phyloP scores from a whole-genome alignment of 306 rosid genomes.

The Quercus parvula region DNA sequence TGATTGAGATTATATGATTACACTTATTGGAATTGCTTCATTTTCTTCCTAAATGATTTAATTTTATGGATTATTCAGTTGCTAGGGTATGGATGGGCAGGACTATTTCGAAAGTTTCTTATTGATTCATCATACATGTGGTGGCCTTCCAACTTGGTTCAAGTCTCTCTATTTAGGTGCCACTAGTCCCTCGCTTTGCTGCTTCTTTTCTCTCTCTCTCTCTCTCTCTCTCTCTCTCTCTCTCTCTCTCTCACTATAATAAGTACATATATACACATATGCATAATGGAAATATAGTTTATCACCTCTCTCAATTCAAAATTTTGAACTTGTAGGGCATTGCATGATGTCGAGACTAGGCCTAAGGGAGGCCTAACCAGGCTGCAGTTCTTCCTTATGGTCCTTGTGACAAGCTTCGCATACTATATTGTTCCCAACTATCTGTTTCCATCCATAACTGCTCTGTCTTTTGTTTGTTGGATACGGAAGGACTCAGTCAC shows the following conservation, averaged over 20 bases:
- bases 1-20: too few relatives aligned
- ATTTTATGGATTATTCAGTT: slow-evolving; percentile 36
- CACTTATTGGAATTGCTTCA: neutral
- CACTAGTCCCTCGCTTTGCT: neutral
- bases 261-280: too few relatives aligned
- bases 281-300: too few relatives aligned
- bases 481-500: slow-evolving; percentile 69
- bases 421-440: slow-evolving; percentile 74
- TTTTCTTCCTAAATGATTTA: neutral
- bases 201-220: too few relatives aligned
- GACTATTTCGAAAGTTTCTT: slow-evolving; percentile 63
- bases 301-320: neutral
- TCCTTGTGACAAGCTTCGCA: slow-evolving; percentile 57
- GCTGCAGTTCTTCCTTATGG: slow-evolving; percentile 68
- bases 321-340: slow-evolving; percentile 50
- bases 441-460: slow-evolving; percentile 57
- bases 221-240: too few relatives aligned
- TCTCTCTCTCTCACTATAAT: too few relatives aligned
- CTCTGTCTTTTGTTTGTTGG: slow-evolving; percentile 59
- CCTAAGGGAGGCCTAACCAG: slow-evolving; percentile 61
- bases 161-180: slow-evolving; percentile 82
- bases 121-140: slow-evolving; percentile 96
- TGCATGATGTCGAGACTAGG: slow-evolving; percentile 75
- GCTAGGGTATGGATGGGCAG: slow-evolving; percentile 98
- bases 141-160: slow-evolving; percentile 90